Base-by-base conservation (phyloP, 306 rosid genomes). In the Luffa aegyptiaca region DNA sequence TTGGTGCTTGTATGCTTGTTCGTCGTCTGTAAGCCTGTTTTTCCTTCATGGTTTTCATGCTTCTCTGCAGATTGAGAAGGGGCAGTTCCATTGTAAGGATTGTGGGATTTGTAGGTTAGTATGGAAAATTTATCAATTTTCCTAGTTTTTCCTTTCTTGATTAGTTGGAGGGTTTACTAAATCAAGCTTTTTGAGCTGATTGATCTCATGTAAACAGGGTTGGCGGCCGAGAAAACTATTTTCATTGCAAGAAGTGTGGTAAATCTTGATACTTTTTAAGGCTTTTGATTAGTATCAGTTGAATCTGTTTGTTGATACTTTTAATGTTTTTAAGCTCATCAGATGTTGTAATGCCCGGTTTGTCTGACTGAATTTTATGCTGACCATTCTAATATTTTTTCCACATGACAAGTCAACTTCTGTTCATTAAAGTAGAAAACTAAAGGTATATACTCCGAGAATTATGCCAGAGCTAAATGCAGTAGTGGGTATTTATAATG, bases 31-130 rank as follows among this genome's bases (percentile, higher is more conserved):
- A 8, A 74, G 20, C 45, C 44, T 26, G 17, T 52, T 35, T 74
- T 56, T 55, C 18, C 44, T 62, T 45, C 62, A 26, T 39, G 48
- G 36, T 78, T 78, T 77, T 75, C 77, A 75, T 76, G 79, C 51
- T 18, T 39, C 48, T 80, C 12, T 81, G 83, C 93, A 95, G 99
- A 84, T 76, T 0, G 88, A 83, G 76, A 95, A 91, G 85, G 88
- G 81, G 36, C 94, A 90, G 75, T 95, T 95, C 88, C 99, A 95
- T 83, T 95, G 98, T 75, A 84, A 90, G 56, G 97, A 95, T 80
- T 95, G 99, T 85, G 99, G 99, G 87, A 93, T 95, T 86, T 95
- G 98, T 88, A 93, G 99, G 97, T 95, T 51, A 66, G 85, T 75
- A 61, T 77, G 36, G 21, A 70, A 49, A 56, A 49, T 75, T 81